These are phyloP conservation scores for Nannochloris sp. DNA, from an alignment of 139 green algal genomes.

Conservation along the genomic window DNA sequence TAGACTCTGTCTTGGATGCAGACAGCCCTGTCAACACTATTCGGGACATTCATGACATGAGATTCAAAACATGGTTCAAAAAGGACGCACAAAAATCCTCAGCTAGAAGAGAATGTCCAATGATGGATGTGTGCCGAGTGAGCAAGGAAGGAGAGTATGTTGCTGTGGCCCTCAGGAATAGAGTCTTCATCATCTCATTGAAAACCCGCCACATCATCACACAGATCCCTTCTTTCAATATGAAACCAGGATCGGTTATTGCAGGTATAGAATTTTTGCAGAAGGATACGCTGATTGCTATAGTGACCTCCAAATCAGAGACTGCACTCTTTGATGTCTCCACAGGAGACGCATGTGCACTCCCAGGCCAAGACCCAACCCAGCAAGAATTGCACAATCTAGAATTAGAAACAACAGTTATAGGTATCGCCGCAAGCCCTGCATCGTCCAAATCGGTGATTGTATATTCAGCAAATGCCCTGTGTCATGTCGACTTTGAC, in stretches of 20 bases:
- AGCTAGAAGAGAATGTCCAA: constrained; percentile 13
- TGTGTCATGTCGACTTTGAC: constrained; percentile 32
- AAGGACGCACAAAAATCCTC: constrained; percentile 9
- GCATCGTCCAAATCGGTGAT: not conserved
- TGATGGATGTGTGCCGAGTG: constrained; percentile 14
- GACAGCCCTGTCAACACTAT: not conserved
- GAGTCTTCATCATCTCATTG: constrained; percentile 21
- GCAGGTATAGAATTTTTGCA: constrained; percentile 41
- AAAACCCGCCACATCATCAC: not conserved
- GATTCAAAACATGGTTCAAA: constrained; percentile 17
- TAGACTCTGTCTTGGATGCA: not conserved
- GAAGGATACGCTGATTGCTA: constrained; percentile 34
- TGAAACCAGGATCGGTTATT: constrained; percentile 16
- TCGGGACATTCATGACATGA: constrained; percentile 21
- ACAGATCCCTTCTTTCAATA: not conserved
- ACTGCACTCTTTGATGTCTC: constrained; percentile 35
- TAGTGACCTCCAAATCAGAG: constrained; percentile 26
- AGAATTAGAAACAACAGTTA: not conserved
- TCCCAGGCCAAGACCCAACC: constrained; percentile 3
- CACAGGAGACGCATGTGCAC: constrained; percentile 11
- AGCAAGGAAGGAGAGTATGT: constrained; percentile 16
- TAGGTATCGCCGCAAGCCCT: not conserved
- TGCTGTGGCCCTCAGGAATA: constrained; percentile 6
- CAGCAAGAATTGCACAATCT: not conserved
- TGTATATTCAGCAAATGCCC: not conserved